phyloP scores from a whole-genome alignment of 1,139 yeast species.

The Diutina sp. region DNA sequence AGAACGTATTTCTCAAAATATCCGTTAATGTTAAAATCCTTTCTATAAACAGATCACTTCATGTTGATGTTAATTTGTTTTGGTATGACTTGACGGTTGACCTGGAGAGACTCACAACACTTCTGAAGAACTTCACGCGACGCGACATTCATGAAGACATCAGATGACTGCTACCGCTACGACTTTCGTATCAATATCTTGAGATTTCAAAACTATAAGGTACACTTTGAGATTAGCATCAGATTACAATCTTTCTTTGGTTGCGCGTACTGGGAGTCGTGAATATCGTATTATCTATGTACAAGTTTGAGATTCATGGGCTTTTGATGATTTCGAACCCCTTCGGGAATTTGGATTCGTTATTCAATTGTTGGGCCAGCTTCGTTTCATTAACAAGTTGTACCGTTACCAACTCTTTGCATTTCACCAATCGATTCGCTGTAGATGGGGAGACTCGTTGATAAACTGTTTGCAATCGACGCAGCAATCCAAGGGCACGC shows the following conservation, averaged over 20 bases:
- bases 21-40: too few relatives aligned
- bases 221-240: neutral
- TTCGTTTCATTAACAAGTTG: constrained; percentile 51
- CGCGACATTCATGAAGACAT: too few relatives aligned
- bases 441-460: constrained; percentile 63
- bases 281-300: neutral
- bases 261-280: neutral
- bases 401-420: constrained; percentile 83
- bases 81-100: too few relatives aligned
- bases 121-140: too few relatives aligned
- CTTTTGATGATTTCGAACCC: constrained; percentile 30
- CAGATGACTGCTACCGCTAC: too few relatives aligned
- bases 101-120: too few relatives aligned
- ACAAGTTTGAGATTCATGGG: neutral
- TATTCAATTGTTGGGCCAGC: constrained; percentile 37
- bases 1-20: neutral
- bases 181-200: neutral
- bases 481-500: constrained; percentile 60
- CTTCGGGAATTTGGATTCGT: constrained; percentile 27
- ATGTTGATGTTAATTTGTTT: too few relatives aligned
- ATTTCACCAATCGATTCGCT: constrained; percentile 75
- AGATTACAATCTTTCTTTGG: neutral
- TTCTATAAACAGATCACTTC: too few relatives aligned
- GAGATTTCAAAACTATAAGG: neutral
- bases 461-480: constrained; percentile 63